Evolutionary conservation across 306 rosid genomes (phyloP).

Genomic region (Gastrolobium villosum): DNA sequence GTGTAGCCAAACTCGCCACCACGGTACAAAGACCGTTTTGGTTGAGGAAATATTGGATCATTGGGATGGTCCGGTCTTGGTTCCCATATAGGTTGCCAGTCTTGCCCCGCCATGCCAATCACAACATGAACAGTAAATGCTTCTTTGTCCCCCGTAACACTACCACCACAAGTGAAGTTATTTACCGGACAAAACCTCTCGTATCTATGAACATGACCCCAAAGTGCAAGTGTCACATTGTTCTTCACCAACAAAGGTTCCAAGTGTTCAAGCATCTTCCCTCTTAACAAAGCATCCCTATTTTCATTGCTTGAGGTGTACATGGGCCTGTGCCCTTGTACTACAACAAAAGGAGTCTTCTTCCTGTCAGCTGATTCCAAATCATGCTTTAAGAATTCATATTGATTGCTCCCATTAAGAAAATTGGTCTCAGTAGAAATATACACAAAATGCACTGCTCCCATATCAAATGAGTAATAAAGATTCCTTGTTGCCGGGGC

Average conservation of each 20-base stretch:
- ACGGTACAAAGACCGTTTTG: constrained; percentile 74
- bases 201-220: constrained; percentile 97
- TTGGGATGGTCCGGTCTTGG: constrained; percentile 73
- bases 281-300: constrained; percentile 72
- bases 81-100: constrained; percentile 91
- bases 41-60: constrained; percentile 87
- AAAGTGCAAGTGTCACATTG: constrained; percentile 81
- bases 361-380: constrained; percentile 76
- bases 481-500: constrained; percentile 80
- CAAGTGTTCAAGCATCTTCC: constrained; percentile 77
- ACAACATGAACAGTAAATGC: constrained; percentile 80
- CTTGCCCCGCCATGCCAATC: constrained; percentile 95
- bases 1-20: constrained; percentile 95
- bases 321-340: constrained; percentile 96
- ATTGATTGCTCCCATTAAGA: constrained; percentile 75
- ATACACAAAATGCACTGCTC: constrained; percentile 84
- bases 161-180: constrained; percentile 79
- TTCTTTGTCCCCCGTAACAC: constrained; percentile 50
- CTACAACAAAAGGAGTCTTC: constrained; percentile 80
- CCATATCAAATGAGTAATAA: constrained; percentile 87
- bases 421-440: constrained; percentile 93
- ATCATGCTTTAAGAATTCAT: constrained; percentile 80
- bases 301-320: constrained; percentile 83
- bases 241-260: constrained; percentile 86
- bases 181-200: constrained; percentile 86